Evolutionary conservation across 2,329 filamentous ascomycete genomes (phyloP).

Genomic region (Albophoma yamanashiensis): DNA sequence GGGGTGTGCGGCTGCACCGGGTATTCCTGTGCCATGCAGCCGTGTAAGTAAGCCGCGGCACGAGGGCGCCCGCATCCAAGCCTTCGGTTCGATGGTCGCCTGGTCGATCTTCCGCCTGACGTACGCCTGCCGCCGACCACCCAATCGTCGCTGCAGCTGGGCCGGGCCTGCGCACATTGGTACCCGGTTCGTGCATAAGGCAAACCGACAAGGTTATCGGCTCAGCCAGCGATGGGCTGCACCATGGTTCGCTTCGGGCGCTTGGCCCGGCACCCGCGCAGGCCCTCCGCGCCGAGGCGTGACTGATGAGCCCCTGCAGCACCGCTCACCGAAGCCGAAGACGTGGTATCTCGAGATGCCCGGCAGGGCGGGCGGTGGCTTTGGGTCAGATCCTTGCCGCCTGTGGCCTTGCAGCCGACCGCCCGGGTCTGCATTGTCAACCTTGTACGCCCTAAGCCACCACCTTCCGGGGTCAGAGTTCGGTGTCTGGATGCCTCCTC

Average conservation of each 20-base stretch:
- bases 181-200: background rate
- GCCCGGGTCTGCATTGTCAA: background rate
- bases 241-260: background rate
- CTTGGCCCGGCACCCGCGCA: background rate
- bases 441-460: background rate
- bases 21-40: background rate
- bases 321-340: background rate
- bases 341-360: background rate
- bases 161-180: background rate
- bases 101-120: background rate
- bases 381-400: background rate
- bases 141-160: background rate
- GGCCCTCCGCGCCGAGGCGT: background rate
- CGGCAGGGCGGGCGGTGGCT: background rate
- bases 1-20: background rate
- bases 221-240: background rate
- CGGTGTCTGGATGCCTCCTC: background rate
- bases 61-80: background rate
- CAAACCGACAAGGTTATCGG: background rate
- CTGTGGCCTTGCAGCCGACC: background rate
- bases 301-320: background rate
- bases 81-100: background rate
- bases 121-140: background rate
- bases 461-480: background rate
- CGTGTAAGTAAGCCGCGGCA: background rate